Conservation (phyloP, 2,329 filamentous ascomycete species). For the Aspergillus amoenus region DNA sequence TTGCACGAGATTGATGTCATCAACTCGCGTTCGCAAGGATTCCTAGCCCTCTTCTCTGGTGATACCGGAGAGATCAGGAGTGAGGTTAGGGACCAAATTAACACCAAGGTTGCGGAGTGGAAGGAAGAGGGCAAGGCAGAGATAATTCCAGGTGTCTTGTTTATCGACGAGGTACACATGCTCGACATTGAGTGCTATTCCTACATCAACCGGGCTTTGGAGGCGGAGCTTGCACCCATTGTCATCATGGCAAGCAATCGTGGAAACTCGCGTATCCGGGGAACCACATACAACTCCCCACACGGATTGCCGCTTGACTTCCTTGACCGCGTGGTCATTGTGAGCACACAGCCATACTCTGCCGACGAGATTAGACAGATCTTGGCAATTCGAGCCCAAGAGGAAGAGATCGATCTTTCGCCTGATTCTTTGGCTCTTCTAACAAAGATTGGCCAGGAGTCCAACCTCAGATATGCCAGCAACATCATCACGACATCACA, state of each 20-base stretch:
- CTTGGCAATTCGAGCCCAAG: slow-evolving; percentile 84
- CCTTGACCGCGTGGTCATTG: slow-evolving; percentile 91
- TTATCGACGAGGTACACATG: slow-evolving; percentile 99
- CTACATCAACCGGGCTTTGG: slow-evolving; percentile 94
- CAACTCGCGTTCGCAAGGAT: slow-evolving; percentile 98
- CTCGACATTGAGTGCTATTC: slow-evolving; percentile 99
- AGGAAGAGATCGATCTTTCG: slow-evolving; percentile 91
- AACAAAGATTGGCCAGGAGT: slow-evolving; percentile 92
- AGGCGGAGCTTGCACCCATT: slow-evolving; percentile 91
- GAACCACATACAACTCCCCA: slow-evolving; percentile 88
- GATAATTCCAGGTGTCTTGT: slow-evolving; percentile 94
- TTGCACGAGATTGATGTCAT: slow-evolving; percentile 99
- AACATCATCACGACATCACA: slow-evolving; percentile 96
- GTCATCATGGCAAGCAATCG: slow-evolving; percentile 99
- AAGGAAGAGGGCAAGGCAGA: slow-evolving; percentile 99
- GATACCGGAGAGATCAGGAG: slow-evolving; percentile 97
- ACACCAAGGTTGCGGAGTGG: slow-evolving; percentile 98
- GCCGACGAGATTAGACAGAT: slow-evolving; percentile 89
- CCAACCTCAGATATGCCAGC: slow-evolving; percentile 91
- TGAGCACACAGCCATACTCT: slow-evolving; percentile 84
- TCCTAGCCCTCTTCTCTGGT: slow-evolving; percentile 93
- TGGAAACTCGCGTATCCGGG: slow-evolving; percentile 85
- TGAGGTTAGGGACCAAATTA: slow-evolving; percentile 97
- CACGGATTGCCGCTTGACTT: slow-evolving; percentile 95
- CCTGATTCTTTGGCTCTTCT: slow-evolving; percentile 87